phyloP scores from a whole-genome alignment of 352 stramenopile genomes.

The Saprolegnia diclina region DNA sequence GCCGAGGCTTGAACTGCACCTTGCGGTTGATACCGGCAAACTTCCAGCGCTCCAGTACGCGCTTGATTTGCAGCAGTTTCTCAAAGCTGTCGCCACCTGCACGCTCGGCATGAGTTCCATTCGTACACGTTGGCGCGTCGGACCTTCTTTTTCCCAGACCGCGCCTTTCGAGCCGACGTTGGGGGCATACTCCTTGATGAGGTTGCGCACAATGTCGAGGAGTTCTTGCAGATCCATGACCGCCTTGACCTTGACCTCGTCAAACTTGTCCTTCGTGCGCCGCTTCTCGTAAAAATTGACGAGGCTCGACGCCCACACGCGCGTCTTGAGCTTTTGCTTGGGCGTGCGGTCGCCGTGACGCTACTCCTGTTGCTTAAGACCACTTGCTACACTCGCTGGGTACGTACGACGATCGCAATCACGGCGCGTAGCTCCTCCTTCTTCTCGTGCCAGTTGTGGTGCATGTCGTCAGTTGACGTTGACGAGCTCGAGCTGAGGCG shows the following conservation, averaged over 20 bases:
- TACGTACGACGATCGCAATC: constrained; percentile 89
- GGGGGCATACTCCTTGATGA: constrained; percentile 80
- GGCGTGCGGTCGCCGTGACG: constrained; percentile 98
- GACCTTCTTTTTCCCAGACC: constrained; percentile 68
- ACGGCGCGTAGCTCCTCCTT: constrained; percentile 98
- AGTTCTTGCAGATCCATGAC: constrained; percentile 76
- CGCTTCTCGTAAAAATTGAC: constrained; percentile 77
- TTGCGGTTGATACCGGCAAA: constrained; percentile 98
- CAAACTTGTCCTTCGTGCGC: constrained; percentile 58
- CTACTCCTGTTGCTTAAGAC: background rate
- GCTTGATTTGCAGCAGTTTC: constrained; percentile 93
- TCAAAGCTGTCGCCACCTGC: constrained; percentile 81
- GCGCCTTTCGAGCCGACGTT: constrained; percentile 72
- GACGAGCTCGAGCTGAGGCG: constrained; percentile 7
- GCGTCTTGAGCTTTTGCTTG: constrained; percentile 98
- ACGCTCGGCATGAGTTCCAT: background rate
- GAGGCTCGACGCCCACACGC: constrained; percentile 81
- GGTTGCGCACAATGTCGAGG: constrained; percentile 63
- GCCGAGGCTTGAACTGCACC: constrained; percentile 80
- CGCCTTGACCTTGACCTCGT: constrained; percentile 82
- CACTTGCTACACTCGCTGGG: background rate
- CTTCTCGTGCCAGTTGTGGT: constrained; percentile 37
- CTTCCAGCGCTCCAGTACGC: constrained; percentile 96
- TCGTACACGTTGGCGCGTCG: background rate
- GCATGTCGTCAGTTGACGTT: constrained; percentile 9